These are phyloP conservation scores for Fusarium hostae DNA, from an alignment of 2,329 filamentous ascomycete species.

Conservation along the genomic window DNA sequence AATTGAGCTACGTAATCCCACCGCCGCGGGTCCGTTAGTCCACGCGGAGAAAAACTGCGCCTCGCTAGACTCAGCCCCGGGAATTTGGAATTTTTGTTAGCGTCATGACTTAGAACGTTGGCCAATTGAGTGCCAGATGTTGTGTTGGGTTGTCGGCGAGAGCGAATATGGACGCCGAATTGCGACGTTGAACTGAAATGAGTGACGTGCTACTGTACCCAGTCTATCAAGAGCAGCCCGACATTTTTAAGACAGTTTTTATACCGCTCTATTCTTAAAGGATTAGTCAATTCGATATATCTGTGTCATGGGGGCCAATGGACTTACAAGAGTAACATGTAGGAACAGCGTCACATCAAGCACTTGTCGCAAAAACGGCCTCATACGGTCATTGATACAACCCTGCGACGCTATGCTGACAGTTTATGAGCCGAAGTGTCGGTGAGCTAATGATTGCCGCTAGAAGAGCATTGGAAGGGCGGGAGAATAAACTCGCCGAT, in stretches of 20 bases:
- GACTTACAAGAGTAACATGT: background rate
- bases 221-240: background rate
- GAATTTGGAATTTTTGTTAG: slow-evolving; percentile 18
- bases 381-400: background rate
- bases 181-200: background rate
- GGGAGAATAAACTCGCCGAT: background rate
- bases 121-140: background rate
- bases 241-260: background rate
- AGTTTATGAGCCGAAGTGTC: background rate
- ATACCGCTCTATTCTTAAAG: fast-evolving
- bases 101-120: background rate
- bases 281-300: background rate
- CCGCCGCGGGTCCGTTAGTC: background rate
- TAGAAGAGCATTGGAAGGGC: background rate
- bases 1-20: slow-evolving; percentile 8
- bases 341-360: background rate
- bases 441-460: background rate
- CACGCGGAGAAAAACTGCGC: slow-evolving; percentile 13
- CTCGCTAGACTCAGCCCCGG: slow-evolving; percentile 12
- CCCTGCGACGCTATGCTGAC: background rate
- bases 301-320: background rate
- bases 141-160: background rate
- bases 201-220: background rate
- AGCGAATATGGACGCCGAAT: background rate
- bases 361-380: background rate